Evolutionary conservation across 1,284 basidiomycete species (phyloP).

Genomic region (Gomphus bonarii): DNA sequence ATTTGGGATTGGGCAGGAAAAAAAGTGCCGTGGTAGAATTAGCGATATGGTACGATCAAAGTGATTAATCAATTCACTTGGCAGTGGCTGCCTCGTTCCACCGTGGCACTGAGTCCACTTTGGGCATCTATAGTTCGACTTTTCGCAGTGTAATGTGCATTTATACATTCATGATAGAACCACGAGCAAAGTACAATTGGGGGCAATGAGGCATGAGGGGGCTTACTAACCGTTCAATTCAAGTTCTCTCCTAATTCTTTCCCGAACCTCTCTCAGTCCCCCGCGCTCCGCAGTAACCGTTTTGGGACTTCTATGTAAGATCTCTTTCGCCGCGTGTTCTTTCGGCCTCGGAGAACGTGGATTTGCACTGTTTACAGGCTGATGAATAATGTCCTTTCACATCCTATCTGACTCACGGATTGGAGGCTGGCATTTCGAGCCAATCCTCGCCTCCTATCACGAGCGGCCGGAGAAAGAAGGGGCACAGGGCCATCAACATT

Average conservation of each 20-base stretch:
- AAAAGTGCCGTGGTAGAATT: slow-evolving; percentile 28
- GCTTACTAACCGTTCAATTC: slow-evolving; percentile 54
- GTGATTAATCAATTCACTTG: too few species aligned
- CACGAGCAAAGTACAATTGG: neutral
- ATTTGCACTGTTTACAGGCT: slow-evolving; percentile 26
- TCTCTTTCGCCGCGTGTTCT: slow-evolving; percentile 44
- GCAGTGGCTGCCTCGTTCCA: too few species aligned
- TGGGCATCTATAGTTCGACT: too few species aligned
- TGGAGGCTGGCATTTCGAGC: slow-evolving; percentile 67
- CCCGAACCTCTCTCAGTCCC: slow-evolving; percentile 64
- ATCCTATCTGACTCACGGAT: neutral
- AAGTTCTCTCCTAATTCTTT: slow-evolving; percentile 66
- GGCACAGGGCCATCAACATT: slow-evolving; percentile 57
- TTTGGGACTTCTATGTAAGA: slow-evolving; percentile 57
- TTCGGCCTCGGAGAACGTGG: slow-evolving; percentile 21
- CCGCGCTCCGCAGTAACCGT: slow-evolving; percentile 57
- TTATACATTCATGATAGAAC: neutral
- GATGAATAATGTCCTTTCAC: slow-evolving; percentile 9
- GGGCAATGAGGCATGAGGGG: too few species aligned
- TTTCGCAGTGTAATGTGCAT: too few species aligned
- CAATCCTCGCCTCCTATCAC: slow-evolving; percentile 60
- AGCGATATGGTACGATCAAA: too few species aligned
- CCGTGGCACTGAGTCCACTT: too few species aligned
- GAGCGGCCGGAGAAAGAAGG: slow-evolving; percentile 62
- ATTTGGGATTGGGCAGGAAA: slow-evolving; percentile 67